A percentile compares a stretch with the other conserved stretches of the same genome.
Conservation (phyloP, 177 flowering plant genomes). For the Vitis hybrid region DNA sequence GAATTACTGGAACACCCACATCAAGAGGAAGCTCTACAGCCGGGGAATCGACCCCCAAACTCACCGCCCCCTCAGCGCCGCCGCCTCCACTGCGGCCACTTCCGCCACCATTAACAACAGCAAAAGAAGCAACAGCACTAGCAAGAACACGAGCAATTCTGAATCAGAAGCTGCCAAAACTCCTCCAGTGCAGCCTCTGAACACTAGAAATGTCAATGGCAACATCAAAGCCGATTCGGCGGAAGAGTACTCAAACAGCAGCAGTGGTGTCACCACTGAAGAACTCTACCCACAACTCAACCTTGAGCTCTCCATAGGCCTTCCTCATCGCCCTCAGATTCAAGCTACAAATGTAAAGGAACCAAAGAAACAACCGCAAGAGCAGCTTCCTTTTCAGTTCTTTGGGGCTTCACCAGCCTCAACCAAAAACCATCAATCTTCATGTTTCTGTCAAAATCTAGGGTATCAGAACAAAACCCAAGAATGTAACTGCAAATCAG, state of each 20-base stretch:
- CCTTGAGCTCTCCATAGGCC: slow-evolving; percentile 33
- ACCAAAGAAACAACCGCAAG: background rate
- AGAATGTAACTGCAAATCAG: slow-evolving; percentile 8
- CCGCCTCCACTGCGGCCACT: slow-evolving; percentile 7
- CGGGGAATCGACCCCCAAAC: slow-evolving; percentile 58
- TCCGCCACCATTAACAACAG: slow-evolving; percentile 2
- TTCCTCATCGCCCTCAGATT: slow-evolving; percentile 1
- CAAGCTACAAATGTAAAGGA: background rate
- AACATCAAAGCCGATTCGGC: background rate
- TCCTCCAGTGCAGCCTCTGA: background rate
- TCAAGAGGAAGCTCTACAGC: slow-evolving; percentile 52
- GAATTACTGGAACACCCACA: slow-evolving; percentile 52
- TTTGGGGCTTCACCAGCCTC: background rate
- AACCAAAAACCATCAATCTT: background rate
- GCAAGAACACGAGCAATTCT: background rate
- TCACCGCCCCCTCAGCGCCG: slow-evolving; percentile 33
- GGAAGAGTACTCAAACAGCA: slow-evolving; percentile 19
- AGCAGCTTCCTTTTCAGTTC: background rate
- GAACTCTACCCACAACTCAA: slow-evolving; percentile 18
- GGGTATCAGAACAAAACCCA: slow-evolving; percentile 16
- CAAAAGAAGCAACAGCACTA: background rate
- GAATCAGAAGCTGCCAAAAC: background rate
- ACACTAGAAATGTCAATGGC: background rate
- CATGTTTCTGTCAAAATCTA: slow-evolving; percentile 13
- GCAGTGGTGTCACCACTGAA: slow-evolving; percentile 26